Percentiles rank a stretch among this genome's conserved stretches.
Evolutionary conservation across 2,329 filamentous ascomycete species (phyloP).

Genomic region (Aschersonia sp.): DNA sequence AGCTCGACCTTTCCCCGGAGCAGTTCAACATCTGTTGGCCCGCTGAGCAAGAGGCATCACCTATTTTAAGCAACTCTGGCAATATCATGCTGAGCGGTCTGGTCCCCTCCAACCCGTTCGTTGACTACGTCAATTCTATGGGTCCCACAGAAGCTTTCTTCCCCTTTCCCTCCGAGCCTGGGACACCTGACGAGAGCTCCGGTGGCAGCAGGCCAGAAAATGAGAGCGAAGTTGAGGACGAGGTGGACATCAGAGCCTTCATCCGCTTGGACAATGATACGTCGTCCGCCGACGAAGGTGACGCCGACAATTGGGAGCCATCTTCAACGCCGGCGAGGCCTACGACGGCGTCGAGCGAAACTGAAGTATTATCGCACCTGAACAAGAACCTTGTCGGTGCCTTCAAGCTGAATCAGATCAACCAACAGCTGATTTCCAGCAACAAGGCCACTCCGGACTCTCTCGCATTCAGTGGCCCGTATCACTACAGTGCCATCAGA

Average conservation of each 20-base stretch:
- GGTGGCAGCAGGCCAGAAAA: slow-evolving; percentile 27
- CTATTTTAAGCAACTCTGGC: slow-evolving; percentile 52
- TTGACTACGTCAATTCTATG: slow-evolving; percentile 46
- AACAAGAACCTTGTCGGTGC: slow-evolving; percentile 57
- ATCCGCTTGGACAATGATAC: slow-evolving; percentile 49
- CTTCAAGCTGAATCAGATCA: slow-evolving; percentile 58
- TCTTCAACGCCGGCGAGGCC: slow-evolving; percentile 37
- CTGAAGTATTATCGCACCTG: slow-evolving; percentile 41
- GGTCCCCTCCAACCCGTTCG: slow-evolving; percentile 40
- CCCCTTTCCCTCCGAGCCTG: slow-evolving; percentile 48
- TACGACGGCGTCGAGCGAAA: slow-evolving; percentile 32
- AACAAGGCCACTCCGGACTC: slow-evolving; percentile 48
- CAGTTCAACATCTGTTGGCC: slow-evolving; percentile 36
- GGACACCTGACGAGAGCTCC: slow-evolving; percentile 34
- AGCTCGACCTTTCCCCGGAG: slow-evolving; percentile 39
- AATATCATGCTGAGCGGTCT: slow-evolving; percentile 71
- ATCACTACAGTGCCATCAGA: slow-evolving; percentile 44
- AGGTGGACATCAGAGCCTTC: slow-evolving; percentile 57
- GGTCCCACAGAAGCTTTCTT: slow-evolving; percentile 67
- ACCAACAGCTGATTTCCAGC: slow-evolving; percentile 44
- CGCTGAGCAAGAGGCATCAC: slow-evolving; percentile 27
- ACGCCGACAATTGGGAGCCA: slow-evolving; percentile 32
- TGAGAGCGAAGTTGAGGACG: slow-evolving; percentile 50
- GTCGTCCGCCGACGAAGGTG: slow-evolving; percentile 45
- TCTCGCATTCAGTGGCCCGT: slow-evolving; percentile 44